phyloP scores from a whole-genome alignment of 1,139 yeast species.

The Candida gigantensis region DNA sequence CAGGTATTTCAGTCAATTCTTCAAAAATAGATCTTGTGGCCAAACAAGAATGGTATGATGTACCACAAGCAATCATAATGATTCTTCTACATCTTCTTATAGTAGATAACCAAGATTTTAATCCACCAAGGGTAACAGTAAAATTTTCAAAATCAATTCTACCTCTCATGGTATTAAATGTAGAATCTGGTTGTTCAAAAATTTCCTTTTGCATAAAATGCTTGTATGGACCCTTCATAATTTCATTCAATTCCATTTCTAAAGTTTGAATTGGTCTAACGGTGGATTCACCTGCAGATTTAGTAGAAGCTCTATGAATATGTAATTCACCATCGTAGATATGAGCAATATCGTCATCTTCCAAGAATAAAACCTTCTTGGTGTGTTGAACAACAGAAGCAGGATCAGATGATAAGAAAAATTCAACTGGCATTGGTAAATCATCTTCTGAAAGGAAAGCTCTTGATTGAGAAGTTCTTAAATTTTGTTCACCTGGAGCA shows the following conservation, averaged over 20 bases:
- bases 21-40: slow-evolving; percentile 97
- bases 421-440: slow-evolving; percentile 91
- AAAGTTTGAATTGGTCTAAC: slow-evolving; percentile 94
- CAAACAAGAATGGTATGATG: slow-evolving; percentile 96
- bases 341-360: slow-evolving; percentile 98
- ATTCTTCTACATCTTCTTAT: slow-evolving; percentile 94
- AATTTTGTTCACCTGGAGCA: slow-evolving; percentile 49
- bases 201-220: slow-evolving; percentile 99
- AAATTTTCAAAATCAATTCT: slow-evolving; percentile 89
- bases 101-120: slow-evolving; percentile 79
- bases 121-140: slow-evolving; percentile 84
- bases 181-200: slow-evolving; percentile 97
- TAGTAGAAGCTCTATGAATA: slow-evolving; percentile 87
- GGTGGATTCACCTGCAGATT: slow-evolving; percentile 86
- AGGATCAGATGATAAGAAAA: slow-evolving; percentile 95
- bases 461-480: slow-evolving; percentile 89
- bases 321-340: slow-evolving; percentile 97
- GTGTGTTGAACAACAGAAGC: slow-evolving; percentile 98
- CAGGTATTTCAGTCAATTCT: slow-evolving; percentile 95
- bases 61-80: slow-evolving; percentile 99
- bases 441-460: slow-evolving; percentile 93
- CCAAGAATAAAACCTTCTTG: slow-evolving; percentile 91
- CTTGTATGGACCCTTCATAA: slow-evolving; percentile 95
- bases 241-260: slow-evolving; percentile 95
- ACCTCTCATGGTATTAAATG: slow-evolving; percentile 99